Evolutionary conservation across 345 rosid genomes (phyloP), one percentile per base, ranked within the genome.

Genomic region (Rhizophora apiculata): DNA sequence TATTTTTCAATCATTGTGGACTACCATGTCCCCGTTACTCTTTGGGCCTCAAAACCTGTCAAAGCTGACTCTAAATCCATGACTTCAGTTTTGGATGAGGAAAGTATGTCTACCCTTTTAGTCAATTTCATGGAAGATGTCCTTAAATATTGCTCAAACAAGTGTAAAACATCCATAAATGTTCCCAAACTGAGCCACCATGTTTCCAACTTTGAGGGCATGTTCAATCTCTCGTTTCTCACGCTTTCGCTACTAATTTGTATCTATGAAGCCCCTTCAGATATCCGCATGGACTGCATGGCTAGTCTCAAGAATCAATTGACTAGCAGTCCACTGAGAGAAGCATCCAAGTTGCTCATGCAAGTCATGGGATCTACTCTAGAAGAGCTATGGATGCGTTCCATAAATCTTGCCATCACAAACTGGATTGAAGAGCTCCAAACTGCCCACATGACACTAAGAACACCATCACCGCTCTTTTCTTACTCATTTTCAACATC

Each of bases 311-410:
- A 84, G 86, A 75, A 83, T 64, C 86, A 84, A 27, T 55, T 93
- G 48, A 61, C 80, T 8, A 61, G 72, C 74, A 71, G 78, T 69
- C 81, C 70, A 8, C 69, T 77, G 60, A 82, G 90, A 60, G 78
- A 70, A 32, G 91, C 91, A 0, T 82, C 90, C 15, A 89, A 86
- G 79, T 30, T 64, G 66, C 96, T 93, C 5, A 83, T 91, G 96
- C 80, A 76, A 34, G 80, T 80, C 37, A 64, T 93, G 29, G 97
- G 97, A 27, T 82, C 94, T 2, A 93, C 91, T 61, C 73, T 93
- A 6, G 98, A 91, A 70, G 97, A 88, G 73, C 88, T 84, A 57
- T 91, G 98, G 97, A 91, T 91, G 91, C 77, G 94, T 64, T 85
- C 98, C 1, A 11, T 91, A 21, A 89, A 91, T 69, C 98, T 93